Evolutionary conservation across 768 basidiomycete species (phyloP), one percentile per base, ranked within the genome.

Genomic region (Tubosaeta brunneosetosa): DNA sequence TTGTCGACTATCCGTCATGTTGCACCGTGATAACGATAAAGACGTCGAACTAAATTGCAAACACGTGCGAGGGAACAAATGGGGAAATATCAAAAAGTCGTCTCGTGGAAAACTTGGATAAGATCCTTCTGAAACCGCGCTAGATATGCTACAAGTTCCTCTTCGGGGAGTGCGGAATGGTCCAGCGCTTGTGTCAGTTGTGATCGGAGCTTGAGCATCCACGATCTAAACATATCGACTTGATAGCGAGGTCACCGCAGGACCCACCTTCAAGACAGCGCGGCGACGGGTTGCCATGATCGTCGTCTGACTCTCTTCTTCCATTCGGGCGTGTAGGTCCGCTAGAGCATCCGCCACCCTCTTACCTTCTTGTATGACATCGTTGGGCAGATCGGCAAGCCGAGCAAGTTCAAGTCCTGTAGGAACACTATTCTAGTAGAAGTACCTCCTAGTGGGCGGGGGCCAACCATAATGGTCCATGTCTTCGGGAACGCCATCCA

Each of bases 331-430:
- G 51, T 89, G 81, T 8, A 84, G 67, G 19, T 79, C 79, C 4
- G 77, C 70, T 10, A 97, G 77, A 9, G 68, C 72, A 13, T 75
- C 73, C 3, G 91, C 81, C 0, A 90, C 81, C 50, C 80, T 73
- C 53, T 71, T 78, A 6, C 80, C 85, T 66, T 88, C 84, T 4
- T 61, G 56, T 38, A 94, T 66, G 12, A 95, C 82, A 44, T 88
- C 80, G 0, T 66, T 56, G 0, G 95, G 95, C 1, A 99, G 74
- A 62, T 94, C 91, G 1, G 92, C 94, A 6, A 95, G 77, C 44
- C 82, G 81, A 12, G 94, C 94, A 26, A 97, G 79, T 59, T 97
- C 89, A 11, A 99, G 74, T 3, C 95, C 94, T 94, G 56, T 22
- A n/a, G 33, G 34, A 33, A 33, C 14, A 17, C 19, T 26, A 22